Evolutionary conservation across 179 eudicot species (phyloP), one percentile per base, ranked within the genome.

Genomic region (Corrigiola litoralis): DNA sequence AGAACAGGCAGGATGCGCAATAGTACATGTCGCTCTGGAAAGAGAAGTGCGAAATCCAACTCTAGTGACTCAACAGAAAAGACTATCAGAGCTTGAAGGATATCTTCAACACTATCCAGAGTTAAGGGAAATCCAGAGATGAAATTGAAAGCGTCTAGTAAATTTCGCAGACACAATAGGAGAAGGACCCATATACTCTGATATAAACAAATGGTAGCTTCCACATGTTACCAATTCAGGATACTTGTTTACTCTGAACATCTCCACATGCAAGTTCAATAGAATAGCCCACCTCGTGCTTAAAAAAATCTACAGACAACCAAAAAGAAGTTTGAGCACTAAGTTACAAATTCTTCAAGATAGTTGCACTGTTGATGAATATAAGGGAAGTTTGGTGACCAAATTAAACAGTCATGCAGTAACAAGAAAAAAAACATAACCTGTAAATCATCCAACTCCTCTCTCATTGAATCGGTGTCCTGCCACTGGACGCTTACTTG

Each of bases 161-260:
- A 53, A 40, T 17, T 3, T 20, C 23, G 32, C n/a, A 14, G 21
- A 8, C 38, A 12, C 5, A 28, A 9, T 7, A 27, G n/a, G n/a
- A n/a, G n/a, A n/a, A n/a, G n/a, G n/a, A 14, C 36, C 21, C 29
- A 25, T 50, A 58, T 18, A 52, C n/a, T 40, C 34, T 60, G 54
- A 47, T 9, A 65, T 40, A 52, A 14, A 42, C 55, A 57, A 0
- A 42, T 36, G 40, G 29, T 21, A 57, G 34, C 50, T 59, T 57
- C 64, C 55, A 49, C 17, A 63, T 45, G 11, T 32, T 44, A 29
- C 31, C 16, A 45, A 58, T 7, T 9, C 14, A 79, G 96, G 92
- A 88, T 95, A 95, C 99, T 88, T 95, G 81, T 95, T 95, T 74
- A 88, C 99, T 62, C 97, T 87, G 74, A 95, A 95, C 99, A 95